Base-by-base conservation (phyloP, 352 stramenopile species). In the Globisporangium megalacanthum region DNA sequence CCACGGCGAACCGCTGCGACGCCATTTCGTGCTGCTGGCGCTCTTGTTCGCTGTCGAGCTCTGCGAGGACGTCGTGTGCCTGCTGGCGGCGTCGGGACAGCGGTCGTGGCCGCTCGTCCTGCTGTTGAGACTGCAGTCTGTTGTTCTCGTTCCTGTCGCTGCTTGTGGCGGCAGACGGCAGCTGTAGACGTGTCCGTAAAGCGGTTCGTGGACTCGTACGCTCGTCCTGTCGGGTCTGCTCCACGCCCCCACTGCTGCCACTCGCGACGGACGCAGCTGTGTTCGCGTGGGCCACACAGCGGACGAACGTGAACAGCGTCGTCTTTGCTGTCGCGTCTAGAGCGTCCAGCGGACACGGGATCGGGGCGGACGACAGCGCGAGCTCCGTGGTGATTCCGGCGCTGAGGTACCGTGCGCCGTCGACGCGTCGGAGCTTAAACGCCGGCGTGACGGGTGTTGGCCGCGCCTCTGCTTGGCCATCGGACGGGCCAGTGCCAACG, bases 281-380 rank as follows among this genome's bases (percentile, higher is more conserved):
- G 15, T 39, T 10, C 0, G 33, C 20, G 29, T 64, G 58, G 6
- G 46, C 54, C 45, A 61, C 19, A 13, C 58, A 64, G 17, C 44
- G 29, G 19, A 39, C 58, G 8, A 49, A 33, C 0, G 29, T 19
- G 20, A 64, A 60, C 54, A 15, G 25, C 22, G 45, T 37, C 17
- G 41, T 25, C 14, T 6, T 20, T 22, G 17, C 46, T 6, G 29
- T 22, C 47, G 47, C 22, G 25, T 8, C 2, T n/a, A 13, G 17
- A 1, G 47, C 20, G 4, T 47, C 39, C 0, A 62, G 49, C 17
- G 49, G 39, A 17, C 56, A 62, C 15, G 17, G 49, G 29, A 29
- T 15, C 4, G 49, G 56, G 6, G 31, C 22, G 4, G 48, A 57
- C 33, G 56, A 62, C 20, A 64, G 52, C 33, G 58, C 58, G 17